Evolutionary conservation across 768 basidiomycete genomes (phyloP).

Genomic region (Rhizopogon roseolus): DNA sequence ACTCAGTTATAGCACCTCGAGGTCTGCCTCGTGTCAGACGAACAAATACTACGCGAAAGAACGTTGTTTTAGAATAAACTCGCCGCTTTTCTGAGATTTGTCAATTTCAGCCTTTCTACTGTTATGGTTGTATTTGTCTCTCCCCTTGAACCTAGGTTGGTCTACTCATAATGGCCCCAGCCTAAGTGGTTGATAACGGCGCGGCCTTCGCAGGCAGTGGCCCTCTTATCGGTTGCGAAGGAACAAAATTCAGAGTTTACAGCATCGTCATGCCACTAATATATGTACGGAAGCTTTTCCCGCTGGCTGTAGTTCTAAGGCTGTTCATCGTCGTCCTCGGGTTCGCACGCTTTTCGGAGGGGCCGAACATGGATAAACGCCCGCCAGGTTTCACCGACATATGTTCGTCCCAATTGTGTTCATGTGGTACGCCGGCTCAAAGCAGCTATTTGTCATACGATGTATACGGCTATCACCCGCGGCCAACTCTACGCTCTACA

Average conservation of each 20-base stretch:
- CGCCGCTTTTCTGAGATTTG: background rate
- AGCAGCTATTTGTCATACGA: background rate
- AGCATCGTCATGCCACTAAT: background rate
- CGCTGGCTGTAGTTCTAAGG: background rate
- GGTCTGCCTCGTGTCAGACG: constrained; percentile 16
- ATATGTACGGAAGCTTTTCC: background rate
- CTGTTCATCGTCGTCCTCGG: background rate
- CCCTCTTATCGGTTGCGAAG: constrained; percentile 5
- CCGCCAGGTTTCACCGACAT: background rate
- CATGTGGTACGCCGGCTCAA: background rate
- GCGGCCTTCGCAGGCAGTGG: background rate
- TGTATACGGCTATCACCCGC: background rate
- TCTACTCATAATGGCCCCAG: background rate
- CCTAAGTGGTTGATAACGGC: background rate
- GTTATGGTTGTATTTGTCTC: background rate
- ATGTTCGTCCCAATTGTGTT: background rate
- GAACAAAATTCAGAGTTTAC: background rate
- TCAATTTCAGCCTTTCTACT: background rate
- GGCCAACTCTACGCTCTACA: background rate
- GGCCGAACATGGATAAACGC: background rate
- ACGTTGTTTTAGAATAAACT: constrained; percentile 1
- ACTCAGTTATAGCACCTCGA: constrained; percentile 15
- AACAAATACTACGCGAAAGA: constrained; percentile 2
- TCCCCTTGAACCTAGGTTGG: background rate
- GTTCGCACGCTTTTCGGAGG: background rate